Percentiles rank a stretch among this genome's conserved stretches.
These are phyloP conservation scores for Ceratobasidium sp. DNA, from an alignment of 1,284 basidiomycete genomes.

Conservation along the genomic window DNA sequence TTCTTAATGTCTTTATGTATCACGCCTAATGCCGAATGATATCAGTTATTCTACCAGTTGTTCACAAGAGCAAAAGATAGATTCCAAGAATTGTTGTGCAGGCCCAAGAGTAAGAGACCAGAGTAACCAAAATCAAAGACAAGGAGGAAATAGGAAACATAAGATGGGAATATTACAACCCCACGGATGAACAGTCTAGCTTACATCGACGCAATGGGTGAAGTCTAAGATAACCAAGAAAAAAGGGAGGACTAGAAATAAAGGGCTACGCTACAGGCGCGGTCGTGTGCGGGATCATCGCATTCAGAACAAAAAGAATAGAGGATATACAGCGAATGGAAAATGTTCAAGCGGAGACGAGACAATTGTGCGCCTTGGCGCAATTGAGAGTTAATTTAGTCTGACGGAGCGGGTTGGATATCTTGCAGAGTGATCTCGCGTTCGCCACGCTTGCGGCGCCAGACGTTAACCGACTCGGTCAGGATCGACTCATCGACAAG, in stretches of 20 bases:
- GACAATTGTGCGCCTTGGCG: not conserved
- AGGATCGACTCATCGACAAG: constrained; percentile 73
- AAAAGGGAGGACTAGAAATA: too few relatives aligned
- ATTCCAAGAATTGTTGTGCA: not conserved
- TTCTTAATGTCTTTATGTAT: not conserved
- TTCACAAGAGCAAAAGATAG: constrained; percentile 15
- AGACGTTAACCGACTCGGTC: constrained; percentile 69
- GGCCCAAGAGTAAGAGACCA: not conserved
- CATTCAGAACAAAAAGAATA: not conserved
- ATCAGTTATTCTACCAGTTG: not conserved
- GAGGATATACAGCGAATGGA: not conserved
- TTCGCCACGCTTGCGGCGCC: constrained; percentile 80
- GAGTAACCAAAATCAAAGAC: not conserved
- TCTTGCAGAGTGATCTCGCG: constrained; percentile 56
- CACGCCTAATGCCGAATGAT: not conserved
- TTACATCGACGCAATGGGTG: constrained; percentile 33
- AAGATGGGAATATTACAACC: constrained; percentile 1
- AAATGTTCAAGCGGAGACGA: not conserved
- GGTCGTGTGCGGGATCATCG: not conserved
- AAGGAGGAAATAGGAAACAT: not conserved
- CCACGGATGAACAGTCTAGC: constrained; percentile 27
- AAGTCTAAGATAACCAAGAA: constrained; percentile 13
- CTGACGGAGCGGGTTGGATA: constrained; percentile 31
- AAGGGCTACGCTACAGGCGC: constrained; percentile 1
- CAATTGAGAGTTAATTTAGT: constrained; percentile 21